Evolutionary conservation across 2,329 filamentous ascomycete species (phyloP), one percentile per base, ranked within the genome.

Genomic region (Exophiala aquamarina): DNA sequence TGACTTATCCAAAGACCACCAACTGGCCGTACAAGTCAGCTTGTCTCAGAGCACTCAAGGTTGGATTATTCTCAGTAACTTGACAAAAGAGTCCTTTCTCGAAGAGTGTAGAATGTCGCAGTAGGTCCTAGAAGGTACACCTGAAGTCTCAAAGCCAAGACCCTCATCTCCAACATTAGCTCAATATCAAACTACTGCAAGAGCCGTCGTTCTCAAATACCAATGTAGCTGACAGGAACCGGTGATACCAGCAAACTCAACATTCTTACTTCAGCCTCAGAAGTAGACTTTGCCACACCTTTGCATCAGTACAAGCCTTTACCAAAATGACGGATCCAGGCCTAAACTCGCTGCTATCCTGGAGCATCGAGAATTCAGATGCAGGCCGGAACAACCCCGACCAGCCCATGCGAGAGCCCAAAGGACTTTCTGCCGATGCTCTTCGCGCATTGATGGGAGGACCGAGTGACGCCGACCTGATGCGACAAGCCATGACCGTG

Each of bases 381-480:
- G 59, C 55, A 32, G 51, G 49, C 7, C 26, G 42, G 34, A 47
- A 41, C 20, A 14, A 36, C 26, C 33, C 50, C n/a, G 52, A 51
- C 35, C 31, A 50, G 28, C 42, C 54, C n/a, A 40, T 39, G 14
- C 29, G 63, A 59, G 54, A 61, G 58, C 58, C 61, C 62, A 69
- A 67, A 36, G 67, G 69, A 17, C 75, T 93, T 56, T 83, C 83
- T 61, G 77, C 86, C 13, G 83, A 89, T 47, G 77, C 85, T 48
- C 77, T 96, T 50, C 80, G 81, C 34, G 76, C 86, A 11, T 77
- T 96, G 45, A 78, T 94, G 63, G 90, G 90, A 68, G 89, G 87
- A 0, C 88, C 88, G 33, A 89, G 86, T 2, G 92, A 98, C 55
- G 90, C 93, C 17, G 89, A 97, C 52, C 79, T 94, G 43, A 97